These are phyloP conservation scores for Phialophora macrospora DNA, from an alignment of 2,329 filamentous ascomycete genomes.

Conservation along the genomic window DNA sequence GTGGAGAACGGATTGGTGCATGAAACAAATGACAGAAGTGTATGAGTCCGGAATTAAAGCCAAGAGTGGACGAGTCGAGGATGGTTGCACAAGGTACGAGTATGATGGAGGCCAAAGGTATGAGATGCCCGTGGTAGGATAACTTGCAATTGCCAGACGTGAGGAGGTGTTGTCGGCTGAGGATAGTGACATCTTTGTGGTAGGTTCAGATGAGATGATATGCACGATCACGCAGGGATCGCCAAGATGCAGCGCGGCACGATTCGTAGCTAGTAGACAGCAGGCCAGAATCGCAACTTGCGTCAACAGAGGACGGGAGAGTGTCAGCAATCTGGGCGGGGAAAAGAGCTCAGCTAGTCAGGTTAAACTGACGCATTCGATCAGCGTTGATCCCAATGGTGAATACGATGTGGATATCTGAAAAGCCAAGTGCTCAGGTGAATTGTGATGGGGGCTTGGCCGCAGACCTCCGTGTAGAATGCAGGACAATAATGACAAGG, in stretches of 20 bases:
- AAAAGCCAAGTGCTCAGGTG: background rate
- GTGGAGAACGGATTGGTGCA: background rate
- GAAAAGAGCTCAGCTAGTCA: background rate
- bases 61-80: background rate
- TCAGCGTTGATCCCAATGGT: background rate
- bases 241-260: background rate
- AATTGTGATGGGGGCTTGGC: background rate
- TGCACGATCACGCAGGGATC: background rate
- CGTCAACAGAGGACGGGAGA: no score
- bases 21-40: constrained; percentile 3
- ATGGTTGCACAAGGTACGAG: constrained; percentile 6
- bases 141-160: constrained; percentile 7
- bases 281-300: background rate
- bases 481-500: background rate
- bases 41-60: constrained; percentile 7
- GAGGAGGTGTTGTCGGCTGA: background rate
- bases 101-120: background rate
- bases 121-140: constrained; percentile 1
- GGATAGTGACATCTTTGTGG: background rate
- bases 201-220: background rate
- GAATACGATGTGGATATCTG: background rate
- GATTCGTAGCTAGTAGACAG: background rate
- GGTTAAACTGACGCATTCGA: background rate
- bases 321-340: background rate
- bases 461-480: background rate